Evolutionary conservation across 2,329 filamentous ascomycete species (phyloP).

Genomic region (Cladosporium sp.): DNA sequence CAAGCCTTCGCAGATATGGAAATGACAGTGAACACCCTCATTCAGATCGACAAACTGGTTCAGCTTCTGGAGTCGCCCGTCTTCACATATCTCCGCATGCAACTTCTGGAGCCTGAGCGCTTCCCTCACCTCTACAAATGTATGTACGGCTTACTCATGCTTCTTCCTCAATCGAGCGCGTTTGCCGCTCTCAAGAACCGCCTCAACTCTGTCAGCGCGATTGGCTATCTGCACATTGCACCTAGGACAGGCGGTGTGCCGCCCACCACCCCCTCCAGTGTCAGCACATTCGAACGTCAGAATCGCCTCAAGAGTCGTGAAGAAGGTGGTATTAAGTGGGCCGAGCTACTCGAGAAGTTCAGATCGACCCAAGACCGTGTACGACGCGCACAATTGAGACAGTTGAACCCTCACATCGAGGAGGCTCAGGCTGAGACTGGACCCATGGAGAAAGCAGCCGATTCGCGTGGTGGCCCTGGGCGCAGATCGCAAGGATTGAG

Average conservation of each 20-base stretch:
- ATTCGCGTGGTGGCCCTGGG: neutral
- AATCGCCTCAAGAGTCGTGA: conserved; percentile 79
- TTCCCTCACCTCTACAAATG: conserved; percentile 97
- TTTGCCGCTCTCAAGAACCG: conserved; percentile 96
- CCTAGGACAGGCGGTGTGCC: conserved; percentile 45
- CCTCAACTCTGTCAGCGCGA: conserved; percentile 93
- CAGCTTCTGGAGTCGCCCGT: conserved; percentile 95
- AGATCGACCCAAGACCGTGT: conserved; percentile 83
- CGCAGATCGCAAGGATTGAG: neutral
- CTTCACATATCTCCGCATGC: conserved; percentile 93
- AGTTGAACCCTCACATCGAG: conserved; percentile 16
- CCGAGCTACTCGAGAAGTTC: conserved; percentile 91
- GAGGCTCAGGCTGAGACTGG: conserved; percentile 5
- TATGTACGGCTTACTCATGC: conserved; percentile 93
- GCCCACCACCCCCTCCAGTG: conserved; percentile 31
- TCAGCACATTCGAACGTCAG: conserved; percentile 46
- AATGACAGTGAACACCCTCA: conserved; percentile 98
- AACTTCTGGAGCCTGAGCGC: conserved; percentile 90
- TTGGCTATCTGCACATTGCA: conserved; percentile 85
- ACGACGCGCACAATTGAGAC: conserved; percentile 58
- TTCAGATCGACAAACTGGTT: conserved; percentile 97
- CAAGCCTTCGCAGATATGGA: conserved; percentile 98
- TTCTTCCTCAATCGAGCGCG: conserved; percentile 94
- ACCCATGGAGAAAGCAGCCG: neutral
- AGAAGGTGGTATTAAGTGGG: conserved; percentile 71